Evolutionary conservation across 2,329 filamentous ascomycete species (phyloP).

Genomic region (Exophiala dermatitidis): DNA sequence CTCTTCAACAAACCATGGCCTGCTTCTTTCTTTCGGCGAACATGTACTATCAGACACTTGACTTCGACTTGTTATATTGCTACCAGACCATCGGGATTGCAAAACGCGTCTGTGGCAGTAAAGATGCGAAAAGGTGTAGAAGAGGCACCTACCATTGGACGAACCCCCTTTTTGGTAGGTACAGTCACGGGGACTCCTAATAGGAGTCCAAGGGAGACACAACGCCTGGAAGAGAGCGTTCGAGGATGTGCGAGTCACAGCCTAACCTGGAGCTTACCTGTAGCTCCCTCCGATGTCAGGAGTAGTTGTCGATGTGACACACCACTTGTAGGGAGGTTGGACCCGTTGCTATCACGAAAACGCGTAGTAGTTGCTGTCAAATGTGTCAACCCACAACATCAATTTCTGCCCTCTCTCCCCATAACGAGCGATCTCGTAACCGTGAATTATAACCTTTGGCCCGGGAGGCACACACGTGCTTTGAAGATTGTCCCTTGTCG

Average conservation of each 20-base stretch:
- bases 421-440: neutral
- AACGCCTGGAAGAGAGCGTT: conserved; percentile 1
- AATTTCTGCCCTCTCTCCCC: neutral
- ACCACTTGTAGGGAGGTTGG: conserved; percentile 8
- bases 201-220: conserved; percentile 2
- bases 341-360: neutral
- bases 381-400: conserved; percentile 6
- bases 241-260: conserved; percentile 8
- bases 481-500: neutral
- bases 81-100: neutral
- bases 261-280: conserved; percentile 1
- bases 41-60: conserved; percentile 1
- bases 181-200: neutral
- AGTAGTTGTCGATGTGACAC: conserved; percentile 5
- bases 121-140: conserved; percentile 12
- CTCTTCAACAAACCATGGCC: neutral
- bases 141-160: conserved; percentile 7
- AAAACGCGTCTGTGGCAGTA: conserved; percentile 6
- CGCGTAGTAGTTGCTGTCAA: conserved; percentile 8
- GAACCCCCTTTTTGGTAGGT: neutral
- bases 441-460: too few species aligned
- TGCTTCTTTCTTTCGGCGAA: neutral
- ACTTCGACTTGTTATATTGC: neutral
- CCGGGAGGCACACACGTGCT: neutral
- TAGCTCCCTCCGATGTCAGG: neutral